Evolutionary conservation across 1,284 basidiomycete genomes (phyloP).

Genomic region (Ceratobasidium sp.): DNA sequence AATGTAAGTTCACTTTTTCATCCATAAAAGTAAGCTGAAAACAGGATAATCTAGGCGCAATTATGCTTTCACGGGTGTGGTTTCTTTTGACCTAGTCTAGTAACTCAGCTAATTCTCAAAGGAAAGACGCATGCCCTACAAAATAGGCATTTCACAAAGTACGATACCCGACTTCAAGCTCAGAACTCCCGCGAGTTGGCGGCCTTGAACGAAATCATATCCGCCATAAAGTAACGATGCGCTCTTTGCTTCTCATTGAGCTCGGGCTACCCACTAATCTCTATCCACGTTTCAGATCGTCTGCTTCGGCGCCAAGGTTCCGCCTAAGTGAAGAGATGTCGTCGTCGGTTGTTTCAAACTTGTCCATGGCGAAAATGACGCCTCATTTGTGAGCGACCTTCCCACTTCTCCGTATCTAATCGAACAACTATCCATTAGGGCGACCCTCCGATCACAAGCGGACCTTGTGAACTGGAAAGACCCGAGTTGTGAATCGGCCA

Average conservation of each 20-base stretch:
- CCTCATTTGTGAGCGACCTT: constrained; percentile 13
- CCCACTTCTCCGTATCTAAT: no score
- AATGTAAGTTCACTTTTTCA: not conserved
- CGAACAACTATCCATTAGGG: not conserved
- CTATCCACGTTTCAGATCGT: not conserved
- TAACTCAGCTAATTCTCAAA: not conserved
- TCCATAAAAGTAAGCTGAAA: not conserved
- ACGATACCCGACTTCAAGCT: constrained; percentile 4
- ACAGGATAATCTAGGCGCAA: constrained; percentile 13
- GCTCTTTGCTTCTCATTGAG: no score
- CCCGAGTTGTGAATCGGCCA: constrained; percentile 38
- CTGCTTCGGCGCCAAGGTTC: not conserved
- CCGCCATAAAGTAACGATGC: not conserved
- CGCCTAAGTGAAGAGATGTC: constrained; percentile 16
- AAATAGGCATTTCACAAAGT: not conserved
- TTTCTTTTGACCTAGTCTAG: not conserved
- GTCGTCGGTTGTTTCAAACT: constrained; percentile 18
- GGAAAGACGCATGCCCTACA: constrained; percentile 8
- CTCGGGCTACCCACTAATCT: not conserved
- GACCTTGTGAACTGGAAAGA: constrained; percentile 28
- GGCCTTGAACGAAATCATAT: constrained; percentile 11
- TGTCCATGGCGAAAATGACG: not conserved
- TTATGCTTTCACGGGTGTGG: constrained; percentile 33
- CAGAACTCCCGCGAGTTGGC: constrained; percentile 20
- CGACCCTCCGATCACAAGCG: not conserved